phyloP scores from a whole-genome alignment of 805 yeast species.

The Metschnikowia colocasiae region DNA sequence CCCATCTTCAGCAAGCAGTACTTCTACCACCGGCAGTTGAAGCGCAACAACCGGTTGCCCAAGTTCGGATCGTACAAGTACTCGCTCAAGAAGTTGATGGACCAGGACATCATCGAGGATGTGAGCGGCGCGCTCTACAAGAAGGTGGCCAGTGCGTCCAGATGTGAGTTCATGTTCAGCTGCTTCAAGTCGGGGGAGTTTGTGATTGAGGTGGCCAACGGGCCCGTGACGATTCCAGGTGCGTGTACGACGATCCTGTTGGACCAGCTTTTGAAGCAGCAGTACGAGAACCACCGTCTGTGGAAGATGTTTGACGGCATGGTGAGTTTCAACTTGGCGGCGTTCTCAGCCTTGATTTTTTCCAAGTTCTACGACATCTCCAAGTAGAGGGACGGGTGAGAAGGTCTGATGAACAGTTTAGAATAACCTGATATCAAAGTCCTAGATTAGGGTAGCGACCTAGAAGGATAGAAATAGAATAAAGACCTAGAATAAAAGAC shows the following conservation, averaged over 20 bases:
- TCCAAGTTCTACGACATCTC: conserved; percentile 65
- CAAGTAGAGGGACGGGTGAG: conserved; percentile 14
- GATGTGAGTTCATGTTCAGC: conserved; percentile 68
- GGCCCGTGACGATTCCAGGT: conserved; percentile 62
- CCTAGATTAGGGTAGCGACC: too few relatives aligned
- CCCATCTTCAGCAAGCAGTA: conserved; percentile 68
- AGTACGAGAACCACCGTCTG: conserved; percentile 59
- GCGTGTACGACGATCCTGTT: conserved; percentile 57
- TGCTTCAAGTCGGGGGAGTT: conserved; percentile 73
- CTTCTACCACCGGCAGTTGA: conserved; percentile 68
- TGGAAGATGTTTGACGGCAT: conserved; percentile 62
- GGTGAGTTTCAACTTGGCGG: conserved; percentile 66
- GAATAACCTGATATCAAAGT: too few relatives aligned
- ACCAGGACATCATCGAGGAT: conserved; percentile 62
- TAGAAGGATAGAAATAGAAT: too few relatives aligned
- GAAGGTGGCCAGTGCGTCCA: conserved; percentile 49
- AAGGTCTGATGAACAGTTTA: too few relatives aligned
- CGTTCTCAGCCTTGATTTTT: conserved; percentile 66
- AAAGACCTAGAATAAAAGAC: too few relatives aligned
- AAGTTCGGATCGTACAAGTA: conserved; percentile 76
- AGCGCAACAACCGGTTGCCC: conserved; percentile 62
- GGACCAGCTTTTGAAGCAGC: conserved; percentile 68
- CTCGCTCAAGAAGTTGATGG: conserved; percentile 69
- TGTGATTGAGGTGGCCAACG: conserved; percentile 70
- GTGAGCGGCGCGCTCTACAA: conserved; percentile 48